Conservation (phyloP, 305 asterid species). For the Solanum hybrid region DNA sequence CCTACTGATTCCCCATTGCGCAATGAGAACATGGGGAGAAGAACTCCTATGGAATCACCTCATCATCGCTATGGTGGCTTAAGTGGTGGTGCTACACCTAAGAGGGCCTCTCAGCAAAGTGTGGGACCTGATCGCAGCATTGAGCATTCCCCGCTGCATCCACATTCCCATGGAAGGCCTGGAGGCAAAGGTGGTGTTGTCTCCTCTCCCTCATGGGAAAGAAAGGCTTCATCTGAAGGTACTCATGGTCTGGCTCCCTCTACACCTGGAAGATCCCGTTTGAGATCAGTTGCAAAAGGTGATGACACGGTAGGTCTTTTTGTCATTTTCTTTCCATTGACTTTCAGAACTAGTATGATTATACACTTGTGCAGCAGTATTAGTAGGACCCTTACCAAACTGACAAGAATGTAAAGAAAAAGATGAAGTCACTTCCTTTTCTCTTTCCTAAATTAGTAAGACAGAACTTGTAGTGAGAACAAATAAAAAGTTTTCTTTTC, state of each 20-base stretch:
- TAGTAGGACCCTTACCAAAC: background rate
- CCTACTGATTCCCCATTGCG: conserved; percentile 44
- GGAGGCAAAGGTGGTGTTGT: conserved; percentile 41
- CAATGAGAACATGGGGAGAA: conserved; percentile 34
- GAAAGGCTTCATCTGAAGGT: conserved; percentile 54
- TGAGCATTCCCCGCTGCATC: conserved; percentile 67
- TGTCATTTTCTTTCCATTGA: background rate
- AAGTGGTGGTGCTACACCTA: conserved; percentile 58
- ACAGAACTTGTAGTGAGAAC: background rate
- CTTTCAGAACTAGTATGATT: background rate
- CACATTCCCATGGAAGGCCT: conserved; percentile 39
- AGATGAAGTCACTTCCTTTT: background rate
- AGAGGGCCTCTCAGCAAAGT: conserved; percentile 40
- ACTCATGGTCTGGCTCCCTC: conserved; percentile 53
- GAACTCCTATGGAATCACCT: conserved; percentile 46
- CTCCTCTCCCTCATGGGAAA: conserved; percentile 89
- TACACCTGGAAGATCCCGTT: conserved; percentile 86
- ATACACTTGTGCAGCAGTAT: background rate
- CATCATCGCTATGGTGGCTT: conserved; percentile 38
- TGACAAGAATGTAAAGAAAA: background rate
- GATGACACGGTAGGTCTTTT: conserved; percentile 54
- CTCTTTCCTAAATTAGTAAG: background rate
- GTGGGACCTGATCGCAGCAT: conserved; percentile 52
- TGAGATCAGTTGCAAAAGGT: conserved; percentile 66
- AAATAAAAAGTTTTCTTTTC: background rate